These are phyloP conservation scores for Hypoxylon sp. DNA, from an alignment of 2,329 filamentous ascomycete genomes.

Conservation along the genomic window DNA sequence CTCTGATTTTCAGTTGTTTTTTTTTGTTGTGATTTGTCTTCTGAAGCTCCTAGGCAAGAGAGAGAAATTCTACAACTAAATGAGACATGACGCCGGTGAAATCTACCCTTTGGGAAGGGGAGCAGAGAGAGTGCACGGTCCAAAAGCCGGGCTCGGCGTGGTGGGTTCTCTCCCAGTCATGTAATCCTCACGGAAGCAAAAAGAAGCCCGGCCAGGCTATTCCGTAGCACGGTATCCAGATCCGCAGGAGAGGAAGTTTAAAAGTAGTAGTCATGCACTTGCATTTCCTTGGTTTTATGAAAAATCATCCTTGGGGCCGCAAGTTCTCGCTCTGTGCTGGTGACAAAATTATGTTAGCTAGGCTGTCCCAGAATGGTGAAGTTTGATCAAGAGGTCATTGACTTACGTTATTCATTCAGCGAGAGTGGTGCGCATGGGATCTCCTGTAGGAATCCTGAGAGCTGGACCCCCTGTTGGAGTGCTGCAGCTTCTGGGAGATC, in stretches of 20 bases:
- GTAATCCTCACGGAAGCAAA: constrained; percentile 25
- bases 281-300: constrained; percentile 40
- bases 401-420: constrained; percentile 53
- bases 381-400: not conserved
- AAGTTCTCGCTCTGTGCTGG: constrained; percentile 30
- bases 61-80: constrained; percentile 37
- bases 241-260: constrained; percentile 39
- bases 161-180: constrained; percentile 24
- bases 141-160: constrained; percentile 39
- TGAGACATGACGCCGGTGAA: constrained; percentile 36
- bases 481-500: constrained; percentile 57
- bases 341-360: constrained; percentile 23
- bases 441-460: constrained; percentile 51
- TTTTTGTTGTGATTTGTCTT: constrained; percentile 2
- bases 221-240: constrained; percentile 36
- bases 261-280: constrained; percentile 43
- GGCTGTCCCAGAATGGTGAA: constrained; percentile 1
- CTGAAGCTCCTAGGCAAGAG: constrained; percentile 3
- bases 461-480: constrained; percentile 49
- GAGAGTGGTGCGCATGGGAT: constrained; percentile 53
- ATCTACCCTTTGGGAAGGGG: not conserved
- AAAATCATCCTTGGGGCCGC: constrained; percentile 34
- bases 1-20: constrained; percentile 32
- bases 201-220: constrained; percentile 31
- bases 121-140: not conserved